Evolutionary conservation across 2,329 filamentous ascomycete species (phyloP).

Genomic region (Ascochyta viciae-villosae): DNA sequence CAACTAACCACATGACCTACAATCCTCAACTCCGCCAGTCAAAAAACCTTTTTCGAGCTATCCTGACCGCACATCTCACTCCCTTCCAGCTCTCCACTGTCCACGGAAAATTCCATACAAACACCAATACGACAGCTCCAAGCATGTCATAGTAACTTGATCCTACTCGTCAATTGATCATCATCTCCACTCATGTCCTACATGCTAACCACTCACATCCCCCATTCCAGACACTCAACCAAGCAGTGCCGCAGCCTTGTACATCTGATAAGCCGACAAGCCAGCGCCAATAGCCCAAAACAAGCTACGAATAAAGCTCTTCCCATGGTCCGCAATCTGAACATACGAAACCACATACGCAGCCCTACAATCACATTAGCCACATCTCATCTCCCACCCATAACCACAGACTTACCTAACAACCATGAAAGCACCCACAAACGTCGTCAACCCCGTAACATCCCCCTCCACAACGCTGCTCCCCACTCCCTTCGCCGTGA

Average conservation of each 20-base stretch:
- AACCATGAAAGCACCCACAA: slow-evolving; percentile 27
- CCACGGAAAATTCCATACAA: too few relatives aligned
- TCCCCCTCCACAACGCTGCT: slow-evolving; percentile 18
- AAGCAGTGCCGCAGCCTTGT: slow-evolving; percentile 31
- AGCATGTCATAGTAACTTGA: too few relatives aligned
- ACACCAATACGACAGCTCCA: too few relatives aligned
- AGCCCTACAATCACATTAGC: slow-evolving; percentile 2
- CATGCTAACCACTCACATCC: not conserved
- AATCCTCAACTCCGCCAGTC: too few relatives aligned
- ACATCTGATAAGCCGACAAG: slow-evolving; percentile 28
- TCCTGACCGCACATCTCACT: too few relatives aligned
- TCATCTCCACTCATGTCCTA: too few relatives aligned
- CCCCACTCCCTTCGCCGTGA: slow-evolving; percentile 23
- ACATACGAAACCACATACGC: slow-evolving; percentile 32
- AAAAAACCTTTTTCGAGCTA: too few relatives aligned
- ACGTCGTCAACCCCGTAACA: slow-evolving; percentile 30
- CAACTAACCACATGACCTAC: too few relatives aligned
- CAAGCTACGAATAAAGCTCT: slow-evolving; percentile 29
- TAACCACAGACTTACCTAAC: slow-evolving; percentile 10
- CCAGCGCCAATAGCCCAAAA: slow-evolving; percentile 23
- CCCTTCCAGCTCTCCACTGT: too few relatives aligned
- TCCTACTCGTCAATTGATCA: too few relatives aligned
- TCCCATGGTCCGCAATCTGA: slow-evolving; percentile 26
- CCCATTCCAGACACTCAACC: not conserved
- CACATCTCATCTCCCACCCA: not conserved